phyloP scores from a whole-genome alignment of 2,329 filamentous ascomycete genomes.

The Colletotrichum graminicola region DNA sequence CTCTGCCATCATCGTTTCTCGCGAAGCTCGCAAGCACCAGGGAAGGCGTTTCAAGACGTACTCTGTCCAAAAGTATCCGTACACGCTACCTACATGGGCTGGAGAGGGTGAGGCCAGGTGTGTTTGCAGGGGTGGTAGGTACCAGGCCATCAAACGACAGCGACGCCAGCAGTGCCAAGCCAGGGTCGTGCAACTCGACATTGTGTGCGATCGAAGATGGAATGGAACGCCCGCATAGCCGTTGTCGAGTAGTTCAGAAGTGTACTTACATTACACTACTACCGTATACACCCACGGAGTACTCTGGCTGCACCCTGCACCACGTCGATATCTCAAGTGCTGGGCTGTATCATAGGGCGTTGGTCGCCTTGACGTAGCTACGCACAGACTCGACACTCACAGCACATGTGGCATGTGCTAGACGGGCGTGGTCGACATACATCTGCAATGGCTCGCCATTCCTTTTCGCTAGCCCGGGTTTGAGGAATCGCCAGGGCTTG shows the following conservation, averaged over 20 bases:
- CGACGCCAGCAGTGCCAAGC: slow-evolving; percentile 23
- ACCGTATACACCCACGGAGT: too few relatives aligned
- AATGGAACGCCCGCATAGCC: slow-evolving; percentile 18
- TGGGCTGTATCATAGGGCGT: slow-evolving; percentile 23
- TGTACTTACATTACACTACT: not conserved
- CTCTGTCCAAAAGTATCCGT: not conserved
- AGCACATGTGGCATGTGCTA: not conserved
- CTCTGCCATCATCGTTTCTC: not conserved
- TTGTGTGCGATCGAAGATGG: not conserved
- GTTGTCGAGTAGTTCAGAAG: not conserved
- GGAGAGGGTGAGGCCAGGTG: slow-evolving; percentile 4
- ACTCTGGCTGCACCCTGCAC: slow-evolving; percentile 6
- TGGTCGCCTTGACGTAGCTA: not conserved
- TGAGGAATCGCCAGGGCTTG: slow-evolving; percentile 20
- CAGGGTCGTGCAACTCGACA: slow-evolving; percentile 9
- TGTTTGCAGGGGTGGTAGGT: not conserved
- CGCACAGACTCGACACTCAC: not conserved
- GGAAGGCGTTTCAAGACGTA: not conserved
- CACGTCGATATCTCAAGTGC: slow-evolving; percentile 2
- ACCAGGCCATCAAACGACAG: slow-evolving; percentile 26
- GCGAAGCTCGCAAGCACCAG: not conserved
- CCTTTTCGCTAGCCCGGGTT: slow-evolving; percentile 23
- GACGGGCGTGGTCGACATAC: slow-evolving; percentile 5
- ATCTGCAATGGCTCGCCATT: slow-evolving; percentile 2
- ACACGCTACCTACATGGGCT: not conserved